Evolutionary conservation across 176 grass and related monocot species (phyloP), one percentile per base, ranked within the genome.

Genomic region (Canna indica): DNA sequence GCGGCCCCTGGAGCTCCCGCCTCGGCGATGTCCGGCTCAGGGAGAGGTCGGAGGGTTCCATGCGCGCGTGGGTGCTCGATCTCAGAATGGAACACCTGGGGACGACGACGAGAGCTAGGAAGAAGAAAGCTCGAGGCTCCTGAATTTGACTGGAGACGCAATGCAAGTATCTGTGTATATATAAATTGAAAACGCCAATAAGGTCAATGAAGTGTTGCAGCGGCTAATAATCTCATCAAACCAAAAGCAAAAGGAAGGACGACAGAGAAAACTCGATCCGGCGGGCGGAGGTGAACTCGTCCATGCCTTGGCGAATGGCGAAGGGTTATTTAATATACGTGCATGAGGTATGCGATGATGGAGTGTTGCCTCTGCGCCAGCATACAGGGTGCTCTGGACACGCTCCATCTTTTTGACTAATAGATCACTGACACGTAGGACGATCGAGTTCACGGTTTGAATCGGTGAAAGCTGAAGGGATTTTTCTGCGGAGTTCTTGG

Each of bases 1-100:
- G 83, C 0, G 87, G 70, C 11, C 87, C 80, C 18, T 75, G 73
- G 10, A 78, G 47, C 80, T 78, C 74, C 26, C 68, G 77, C 7
- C 69, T 59, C 0, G 46, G 74, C 48, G 83, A 64, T 17, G 59
- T 28, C 47, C 47, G 9, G 63, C 33, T 38, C 63, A 38, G 22
- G 63, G 63, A 66, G 63, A 24, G 2, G 27, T 17, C 35, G 63
- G 63, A 66, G 34, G 34, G 34, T 24, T 66, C 63, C 63, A 66
- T 66, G n/a, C 1, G 20, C n/a, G 1, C 46, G 46, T 17, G 13
- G 20, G n/a, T 8, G 20, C 53, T 18, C 20, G 5, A 11, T 48
- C 46, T 17, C 15, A 4, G 15, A 17, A 48, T 48, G 46, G 45
- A 16, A 47, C 5, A 16, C 10, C 13, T 0, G 4, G 46, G 46